Conservation (phyloP, 371 early-diverging fungal species). For the Lichtheimia corymbifera region DNA sequence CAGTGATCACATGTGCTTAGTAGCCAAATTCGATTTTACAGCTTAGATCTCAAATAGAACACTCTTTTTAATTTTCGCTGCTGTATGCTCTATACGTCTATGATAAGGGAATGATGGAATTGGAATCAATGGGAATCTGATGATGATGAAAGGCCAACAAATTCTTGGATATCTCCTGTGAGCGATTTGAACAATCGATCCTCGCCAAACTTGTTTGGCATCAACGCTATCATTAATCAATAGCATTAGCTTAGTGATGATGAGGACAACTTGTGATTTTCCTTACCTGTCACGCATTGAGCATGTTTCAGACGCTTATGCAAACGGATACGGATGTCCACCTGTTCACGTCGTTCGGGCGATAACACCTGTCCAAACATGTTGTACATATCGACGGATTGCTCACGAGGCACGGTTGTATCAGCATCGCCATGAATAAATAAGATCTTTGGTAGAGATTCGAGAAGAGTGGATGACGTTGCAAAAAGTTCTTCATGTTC, state of each 20-base stretch:
- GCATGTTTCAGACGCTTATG: conserved; percentile 46
- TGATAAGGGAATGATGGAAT: too few species aligned
- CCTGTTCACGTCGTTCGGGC: conserved; percentile 33
- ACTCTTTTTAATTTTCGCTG: too few species aligned
- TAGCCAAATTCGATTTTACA: conserved; percentile 29
- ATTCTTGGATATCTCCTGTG: conserved; percentile 44
- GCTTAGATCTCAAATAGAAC: neutral
- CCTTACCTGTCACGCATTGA: conserved; percentile 44
- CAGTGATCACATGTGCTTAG: conserved; percentile 57
- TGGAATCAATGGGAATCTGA: too few species aligned
- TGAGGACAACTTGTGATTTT: neutral
- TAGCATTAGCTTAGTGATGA: neutral
- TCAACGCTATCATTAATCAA: conserved; percentile 32
- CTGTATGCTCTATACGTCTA: too few species aligned
- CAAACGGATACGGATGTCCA: conserved; percentile 43
- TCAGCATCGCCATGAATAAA: conserved; percentile 53
- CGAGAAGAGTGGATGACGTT: conserved; percentile 26
- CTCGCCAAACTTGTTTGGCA: conserved; percentile 34
- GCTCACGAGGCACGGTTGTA: conserved; percentile 36
- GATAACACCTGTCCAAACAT: conserved; percentile 38
- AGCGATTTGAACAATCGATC: conserved; percentile 28
- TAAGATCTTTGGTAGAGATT: conserved; percentile 40
- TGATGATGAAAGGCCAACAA: conserved; percentile 19
- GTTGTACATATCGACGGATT: conserved; percentile 47
- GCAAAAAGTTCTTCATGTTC: conserved; percentile 27